A percentile compares a stretch with the other conserved stretches of the same genome.
These are phyloP conservation scores for Globisporangium heterothallicum DNA, from an alignment of 352 stramenopile genomes.

Conservation along the genomic window DNA sequence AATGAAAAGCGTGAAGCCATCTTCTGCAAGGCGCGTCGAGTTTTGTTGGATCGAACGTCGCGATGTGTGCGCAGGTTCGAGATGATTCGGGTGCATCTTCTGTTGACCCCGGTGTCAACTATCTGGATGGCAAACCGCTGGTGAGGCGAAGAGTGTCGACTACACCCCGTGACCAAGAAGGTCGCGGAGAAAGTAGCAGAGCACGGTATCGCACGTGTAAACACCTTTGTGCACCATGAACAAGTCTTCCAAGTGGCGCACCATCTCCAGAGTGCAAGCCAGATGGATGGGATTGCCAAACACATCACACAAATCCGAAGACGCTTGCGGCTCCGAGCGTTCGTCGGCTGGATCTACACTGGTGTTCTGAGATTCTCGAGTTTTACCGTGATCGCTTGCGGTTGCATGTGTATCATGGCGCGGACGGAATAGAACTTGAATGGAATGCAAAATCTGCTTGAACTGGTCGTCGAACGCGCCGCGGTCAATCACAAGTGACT, in stretches of 20 bases:
- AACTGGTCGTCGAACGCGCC: constrained; percentile 25
- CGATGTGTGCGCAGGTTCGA: not conserved
- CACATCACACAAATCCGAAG: constrained; percentile 18
- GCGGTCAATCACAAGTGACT: constrained; percentile 48
- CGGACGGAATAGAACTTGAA: constrained; percentile 39
- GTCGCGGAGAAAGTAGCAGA: constrained; percentile 74
- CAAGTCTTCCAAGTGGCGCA: constrained; percentile 42
- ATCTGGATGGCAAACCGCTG: no score
- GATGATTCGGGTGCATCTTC: no score
- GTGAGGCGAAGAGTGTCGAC: no score
- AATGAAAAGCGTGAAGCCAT: constrained; percentile 19
- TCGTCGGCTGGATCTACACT: not conserved
- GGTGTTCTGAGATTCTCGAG: no score
- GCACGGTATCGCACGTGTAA: constrained; percentile 36
- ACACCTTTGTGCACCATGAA: constrained; percentile 39
- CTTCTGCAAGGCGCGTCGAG: not conserved
- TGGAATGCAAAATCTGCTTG: constrained; percentile 17
- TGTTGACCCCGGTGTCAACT: no score
- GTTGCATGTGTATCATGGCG: not conserved
- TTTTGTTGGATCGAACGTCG: not conserved
- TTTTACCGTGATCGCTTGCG: not conserved
- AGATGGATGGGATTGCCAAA: constrained; percentile 48
- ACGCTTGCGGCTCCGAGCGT: not conserved
- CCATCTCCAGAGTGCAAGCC: constrained; percentile 34
- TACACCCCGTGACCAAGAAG: constrained; percentile 42